These are phyloP conservation scores for Waltergamsia citrina DNA, from an alignment of 2,329 filamentous ascomycete genomes.

Conservation along the genomic window DNA sequence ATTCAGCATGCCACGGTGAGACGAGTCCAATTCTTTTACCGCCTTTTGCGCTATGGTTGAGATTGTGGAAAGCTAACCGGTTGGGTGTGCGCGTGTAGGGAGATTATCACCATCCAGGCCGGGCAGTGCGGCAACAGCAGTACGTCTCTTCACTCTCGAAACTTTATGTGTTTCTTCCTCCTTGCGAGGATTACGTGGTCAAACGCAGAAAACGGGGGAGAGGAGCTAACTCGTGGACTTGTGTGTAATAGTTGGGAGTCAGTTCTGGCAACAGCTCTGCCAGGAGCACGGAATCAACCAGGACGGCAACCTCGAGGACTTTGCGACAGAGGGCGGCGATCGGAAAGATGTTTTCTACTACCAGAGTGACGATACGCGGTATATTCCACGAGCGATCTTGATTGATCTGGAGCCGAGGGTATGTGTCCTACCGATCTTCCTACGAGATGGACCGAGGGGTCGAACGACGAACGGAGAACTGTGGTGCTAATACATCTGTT, in stretches of 20 bases:
- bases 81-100: conserved; percentile 40
- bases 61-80: not conserved
- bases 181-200: not conserved
- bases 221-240: not conserved
- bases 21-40: too few species aligned
- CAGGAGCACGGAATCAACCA: conserved; percentile 97
- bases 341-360: conserved; percentile 99
- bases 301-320: conserved; percentile 94
- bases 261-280: conserved; percentile 99
- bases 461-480: not conserved
- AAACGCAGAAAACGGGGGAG: too few species aligned
- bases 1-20: conserved; percentile 7
- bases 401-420: conserved; percentile 91
- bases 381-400: conserved; percentile 91
- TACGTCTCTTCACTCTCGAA: conserved; percentile 47
- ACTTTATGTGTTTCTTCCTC: not conserved
- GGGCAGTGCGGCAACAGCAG: conserved; percentile 99
- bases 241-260: conserved; percentile 66
- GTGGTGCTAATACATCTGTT: too few species aligned
- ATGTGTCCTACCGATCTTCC: conserved; percentile 10
- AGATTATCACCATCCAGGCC: conserved; percentile 98
- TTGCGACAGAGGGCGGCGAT: conserved; percentile 94
- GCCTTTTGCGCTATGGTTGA: not conserved
- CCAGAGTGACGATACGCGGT: conserved; percentile 96
- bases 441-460: not conserved